Percentiles rank a stretch among this genome's conserved stretches.
phyloP scores from a whole-genome alignment of 441 rosid species.

The Brassica balearica region DNA sequence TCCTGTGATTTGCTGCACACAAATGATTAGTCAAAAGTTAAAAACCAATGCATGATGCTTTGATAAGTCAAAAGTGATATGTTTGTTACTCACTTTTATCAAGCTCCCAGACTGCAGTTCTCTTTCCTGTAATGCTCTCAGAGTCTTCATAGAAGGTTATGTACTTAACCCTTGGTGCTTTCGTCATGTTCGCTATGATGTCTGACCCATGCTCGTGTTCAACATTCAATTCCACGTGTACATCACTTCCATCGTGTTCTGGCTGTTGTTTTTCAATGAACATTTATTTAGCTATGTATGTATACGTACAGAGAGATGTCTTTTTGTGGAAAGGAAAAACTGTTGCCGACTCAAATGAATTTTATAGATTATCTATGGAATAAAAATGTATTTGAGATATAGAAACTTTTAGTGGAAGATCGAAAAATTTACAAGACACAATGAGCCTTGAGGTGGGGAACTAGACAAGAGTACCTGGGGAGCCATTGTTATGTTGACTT shows the following conservation, averaged over 20 bases:
- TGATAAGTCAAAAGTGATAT: constrained; percentile 13
- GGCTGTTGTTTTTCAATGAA: constrained; percentile 61
- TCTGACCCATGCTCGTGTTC: constrained; percentile 77
- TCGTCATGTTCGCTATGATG: constrained; percentile 86
- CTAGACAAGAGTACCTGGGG: constrained; percentile 72
- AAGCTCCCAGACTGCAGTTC: constrained; percentile 98
- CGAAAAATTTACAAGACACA: neutral
- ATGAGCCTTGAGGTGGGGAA: neutral
- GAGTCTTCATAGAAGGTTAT: constrained; percentile 95
- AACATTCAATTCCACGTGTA: constrained; percentile 78
- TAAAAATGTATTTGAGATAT: neutral
- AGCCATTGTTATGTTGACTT: constrained; percentile 89
- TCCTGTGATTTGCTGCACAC: constrained; percentile 94
- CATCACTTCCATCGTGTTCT: constrained; percentile 95
- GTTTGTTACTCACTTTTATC: constrained; percentile 74
- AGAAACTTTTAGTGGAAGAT: neutral
- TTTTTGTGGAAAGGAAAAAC: neutral
- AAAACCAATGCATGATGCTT: constrained; percentile 15
- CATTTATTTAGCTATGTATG: neutral
- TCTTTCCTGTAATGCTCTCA: constrained; percentile 82
- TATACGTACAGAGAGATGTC: constrained; percentile 4
- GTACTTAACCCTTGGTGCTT: constrained; percentile 78
- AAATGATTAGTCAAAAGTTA: neutral
- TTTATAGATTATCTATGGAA: neutral
- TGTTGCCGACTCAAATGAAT: constrained; percentile 12